These are phyloP conservation scores for Monosporascus sp. DNA, from an alignment of 2,329 filamentous ascomycete genomes.

Conservation along the genomic window DNA sequence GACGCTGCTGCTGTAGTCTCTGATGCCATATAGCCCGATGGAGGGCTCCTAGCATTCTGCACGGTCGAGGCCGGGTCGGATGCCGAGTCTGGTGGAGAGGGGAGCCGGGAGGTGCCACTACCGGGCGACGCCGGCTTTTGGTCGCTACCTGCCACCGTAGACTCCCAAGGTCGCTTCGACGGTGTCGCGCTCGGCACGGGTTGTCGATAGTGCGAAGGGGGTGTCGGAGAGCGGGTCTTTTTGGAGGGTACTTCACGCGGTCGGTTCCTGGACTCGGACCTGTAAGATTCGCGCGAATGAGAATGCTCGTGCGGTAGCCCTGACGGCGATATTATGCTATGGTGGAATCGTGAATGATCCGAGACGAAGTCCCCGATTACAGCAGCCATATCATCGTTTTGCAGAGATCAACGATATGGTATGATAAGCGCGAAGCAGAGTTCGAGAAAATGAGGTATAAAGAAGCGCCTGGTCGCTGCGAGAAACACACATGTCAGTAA, in stretches of 20 bases:
- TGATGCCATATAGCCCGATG: constrained; percentile 45
- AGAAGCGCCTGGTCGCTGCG: background rate
- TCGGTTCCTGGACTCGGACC: constrained; percentile 32
- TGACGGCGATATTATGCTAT: constrained; percentile 60
- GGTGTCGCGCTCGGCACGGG: constrained; percentile 18
- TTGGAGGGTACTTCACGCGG: constrained; percentile 21
- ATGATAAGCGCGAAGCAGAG: background rate
- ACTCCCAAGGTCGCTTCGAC: constrained; percentile 26
- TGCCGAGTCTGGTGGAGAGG: constrained; percentile 47
- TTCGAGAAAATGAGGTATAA: constrained; percentile 1
- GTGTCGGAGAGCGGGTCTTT: constrained; percentile 18
- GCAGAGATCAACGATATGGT: background rate
- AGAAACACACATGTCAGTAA: background rate
- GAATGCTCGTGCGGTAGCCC: constrained; percentile 42
- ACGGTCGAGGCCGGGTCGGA: constrained; percentile 35
- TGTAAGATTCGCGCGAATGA: constrained; percentile 39
- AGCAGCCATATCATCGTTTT: constrained; percentile 53
- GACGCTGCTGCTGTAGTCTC: constrained; percentile 21
- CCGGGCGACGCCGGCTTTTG: constrained; percentile 25
- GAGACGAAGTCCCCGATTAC: constrained; percentile 68
- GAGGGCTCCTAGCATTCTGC: constrained; percentile 36
- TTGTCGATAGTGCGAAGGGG: constrained; percentile 17
- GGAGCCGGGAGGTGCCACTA: constrained; percentile 43
- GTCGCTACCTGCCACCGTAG: constrained; percentile 15
- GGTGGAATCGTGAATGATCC: constrained; percentile 61